Evolutionary conservation across 2,329 filamentous ascomycete genomes (phyloP), one percentile per base, ranked within the genome.

Genomic region (Pseudocercospora crystallina): DNA sequence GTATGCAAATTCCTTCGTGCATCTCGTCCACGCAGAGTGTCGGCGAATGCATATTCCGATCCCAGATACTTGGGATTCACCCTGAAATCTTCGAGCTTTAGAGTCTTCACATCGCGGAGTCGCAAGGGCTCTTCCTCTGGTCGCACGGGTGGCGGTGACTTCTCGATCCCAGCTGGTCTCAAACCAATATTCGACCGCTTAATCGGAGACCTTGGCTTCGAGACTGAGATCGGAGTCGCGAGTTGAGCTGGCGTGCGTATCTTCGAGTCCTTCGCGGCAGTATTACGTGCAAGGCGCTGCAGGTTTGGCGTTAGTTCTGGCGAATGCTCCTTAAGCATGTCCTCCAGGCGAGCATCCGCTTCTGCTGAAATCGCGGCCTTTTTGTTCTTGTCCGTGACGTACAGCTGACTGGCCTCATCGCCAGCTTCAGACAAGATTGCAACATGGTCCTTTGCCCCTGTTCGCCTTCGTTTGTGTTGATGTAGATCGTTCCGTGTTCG

Each of bases 1-100:
- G 87, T 88, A 2, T 83, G 79, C 8, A 95, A 75, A 53, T 82
- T 85, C 43, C 84, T 81, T 32, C 89, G 84, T 35, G 86, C 82
- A 8, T 82, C 80, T 57, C 79, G 85, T 47, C 80, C 81, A 45
- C 90, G 84, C 11, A 95, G 80, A 0, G 90, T 85, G 51, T 92
- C 86, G 1, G 79, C 75, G 65, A 83, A 95, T 9, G 89, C 89
- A 68, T 82, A 89, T 47, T 84, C 80, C 2, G 88, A 87, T 36
- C 86, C 79, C 57, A 91, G 92, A 59, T 76, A 79, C 4, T 75
- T 73, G 0, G 89, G 85, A 57, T 96, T 95, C 61, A 94, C 76
- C 66, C 86, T 92, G 75, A 96, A 96, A 69, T 95, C 86, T 10
- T 82, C 80, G 1, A 86, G 73, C 11, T 73, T 73, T 10, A 95